Evolutionary conservation across 73 alveolate species (phyloP).

Genomic region (Durusdinium trenchii): DNA sequence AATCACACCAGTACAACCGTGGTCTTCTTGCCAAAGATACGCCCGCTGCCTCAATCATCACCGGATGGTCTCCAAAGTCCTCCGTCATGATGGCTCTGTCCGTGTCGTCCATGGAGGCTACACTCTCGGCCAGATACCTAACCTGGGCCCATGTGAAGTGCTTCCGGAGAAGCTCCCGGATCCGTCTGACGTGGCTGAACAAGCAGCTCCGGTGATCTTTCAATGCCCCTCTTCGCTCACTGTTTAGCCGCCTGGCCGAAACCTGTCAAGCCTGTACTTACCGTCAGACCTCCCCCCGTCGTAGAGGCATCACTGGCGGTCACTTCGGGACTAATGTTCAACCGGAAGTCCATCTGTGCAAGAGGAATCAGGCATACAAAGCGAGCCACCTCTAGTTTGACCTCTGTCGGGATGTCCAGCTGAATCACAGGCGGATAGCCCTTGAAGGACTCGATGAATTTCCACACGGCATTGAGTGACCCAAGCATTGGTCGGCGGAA

Average conservation of each 20-base stretch:
- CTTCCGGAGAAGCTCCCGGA: not conserved
- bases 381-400: not conserved
- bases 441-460: not conserved
- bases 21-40: not conserved
- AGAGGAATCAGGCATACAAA: not conserved
- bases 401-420: not conserved
- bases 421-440: not conserved
- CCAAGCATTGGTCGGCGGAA: slow-evolving; percentile 3
- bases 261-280: not conserved
- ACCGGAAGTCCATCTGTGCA: not conserved
- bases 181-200: not conserved
- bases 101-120: not conserved
- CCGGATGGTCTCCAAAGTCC: not conserved
- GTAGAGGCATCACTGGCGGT: not conserved
- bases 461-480: not conserved
- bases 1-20: not conserved
- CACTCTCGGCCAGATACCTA: not conserved
- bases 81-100: not conserved
- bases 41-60: not conserved
- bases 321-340: not conserved
- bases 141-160: not conserved
- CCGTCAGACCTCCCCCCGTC: not conserved
- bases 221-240: not conserved
- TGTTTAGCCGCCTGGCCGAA: not conserved
- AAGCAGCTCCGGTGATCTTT: not conserved